Base-by-base conservation (phyloP, 2,329 filamentous ascomycete species). In the Colletotrichum paranaense region DNA sequence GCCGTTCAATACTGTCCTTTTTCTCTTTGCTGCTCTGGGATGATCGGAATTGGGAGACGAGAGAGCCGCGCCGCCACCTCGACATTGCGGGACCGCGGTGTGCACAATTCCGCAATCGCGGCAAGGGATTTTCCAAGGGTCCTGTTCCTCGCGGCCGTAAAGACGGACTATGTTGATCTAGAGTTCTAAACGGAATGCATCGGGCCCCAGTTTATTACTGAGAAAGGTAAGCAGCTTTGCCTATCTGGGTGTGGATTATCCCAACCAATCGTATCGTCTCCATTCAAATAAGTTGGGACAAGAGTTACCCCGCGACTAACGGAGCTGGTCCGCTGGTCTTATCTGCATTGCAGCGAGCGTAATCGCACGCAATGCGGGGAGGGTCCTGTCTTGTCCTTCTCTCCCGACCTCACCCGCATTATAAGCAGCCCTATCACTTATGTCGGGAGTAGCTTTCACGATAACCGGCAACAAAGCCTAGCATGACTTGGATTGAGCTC, bases 61-160 rank as follows among this genome's bases (percentile, higher is more conserved):
- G 46, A 22, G 28, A 55, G 35, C 68, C 68, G 58, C 69, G 53
- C 65, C 68, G 58, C 70, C 66, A 52, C 26, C 32, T 65, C 66
- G 9, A 55, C 66, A 56, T 60, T 60, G 16, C 35, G 42, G 58
- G 38, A 68, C 69, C 52, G 65, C 64, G 56, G 22, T 22, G 52
- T 62, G 68, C 68, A 68, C 57, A 62, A 67, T 26, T 42, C 56
- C 49, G 22, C 30, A 32, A 63, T 49, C 49, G 62, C 68, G 68
- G 68, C 55, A 26, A 62, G 35, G 42, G 3, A 35, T 16, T 5
- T 19, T 5, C 11, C 16, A 53, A 53, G n/a, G 42, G 42, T 63
- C 28, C 38, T 3, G 38, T 42, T 16, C 38, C 16, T 49, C 19
- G 42, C 42, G 46, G 62, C 59, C 42, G 30, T 55, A 38, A 63